Evolutionary conservation across 345 rosid genomes (phyloP), one percentile per base, ranked within the genome.

Genomic region (Erysimum cheiranthoides): DNA sequence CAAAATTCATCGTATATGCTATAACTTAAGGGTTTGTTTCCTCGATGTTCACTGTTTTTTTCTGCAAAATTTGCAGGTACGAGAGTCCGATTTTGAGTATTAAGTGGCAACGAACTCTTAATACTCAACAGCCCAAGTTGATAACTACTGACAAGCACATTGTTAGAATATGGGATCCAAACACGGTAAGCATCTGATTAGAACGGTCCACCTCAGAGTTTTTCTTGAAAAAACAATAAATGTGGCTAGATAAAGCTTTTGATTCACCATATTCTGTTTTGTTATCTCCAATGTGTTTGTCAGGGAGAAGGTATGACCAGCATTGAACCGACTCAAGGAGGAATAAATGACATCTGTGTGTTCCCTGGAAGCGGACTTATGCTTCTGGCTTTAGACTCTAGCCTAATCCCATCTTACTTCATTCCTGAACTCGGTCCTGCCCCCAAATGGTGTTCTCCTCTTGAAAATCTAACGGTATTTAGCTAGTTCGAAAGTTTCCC

Each of bases 141-240:
- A 82, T 92, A 63, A 86, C 97, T 27, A 86, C 97, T 21, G 97
- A 95, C 80, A 86, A 71, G 52, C 96, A 89, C 80, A 63, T 89
- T 76, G 99, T 95, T 75, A 88, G 92, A 83, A 86, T 92, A 83
- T 95, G 99, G 97, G 97, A 92, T 71, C 97, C 99, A 2, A 93
- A 90, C 79, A 90, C 92, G 68, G 99, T 92, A 73, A 82, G 85
- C 68, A 30, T 71, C 56, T 56, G 16, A 39, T 28, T 8, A 39
- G 27, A 30, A 36, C 6, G 32, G 14, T 2, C 27, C 21, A 45
- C 57, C 40, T 63, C 27, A 66, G 3, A 1, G 56, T 52, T 75
- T 42, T 32, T 42, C 56, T 25, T 52, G 25, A n/a, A 40, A 54
- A 61, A 10, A 14, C 10, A 31, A 13, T 27, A n/a, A 11, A 58